A percentile compares a stretch with the other conserved stretches of the same genome.
phyloP scores from a whole-genome alignment of 2,329 filamentous ascomycete species.

The Exserohilum turcica region DNA sequence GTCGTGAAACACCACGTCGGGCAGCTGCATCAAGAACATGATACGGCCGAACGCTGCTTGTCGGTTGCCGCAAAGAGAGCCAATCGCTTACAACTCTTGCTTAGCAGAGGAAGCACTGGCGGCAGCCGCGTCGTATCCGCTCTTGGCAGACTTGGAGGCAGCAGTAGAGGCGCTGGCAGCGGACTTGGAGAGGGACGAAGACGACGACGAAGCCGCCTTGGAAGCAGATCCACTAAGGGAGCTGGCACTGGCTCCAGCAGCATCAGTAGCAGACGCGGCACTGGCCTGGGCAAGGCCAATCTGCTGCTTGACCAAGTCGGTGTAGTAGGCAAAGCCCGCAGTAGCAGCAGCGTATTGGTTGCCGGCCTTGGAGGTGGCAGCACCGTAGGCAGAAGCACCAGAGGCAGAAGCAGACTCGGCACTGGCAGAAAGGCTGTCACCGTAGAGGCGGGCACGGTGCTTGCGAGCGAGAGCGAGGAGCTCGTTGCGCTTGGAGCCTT shows the following conservation, averaged over 20 bases:
- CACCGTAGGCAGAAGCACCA: constrained; percentile 64
- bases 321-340: constrained; percentile 42
- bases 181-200: constrained; percentile 42
- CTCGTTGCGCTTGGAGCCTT: constrained; percentile 89
- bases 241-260: constrained; percentile 36
- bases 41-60: constrained; percentile 20
- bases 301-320: constrained; percentile 53
- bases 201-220: constrained; percentile 41
- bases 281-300: constrained; percentile 54
- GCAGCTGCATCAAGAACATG: constrained; percentile 7
- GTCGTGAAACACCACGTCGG: constrained; percentile 25
- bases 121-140: constrained; percentile 40
- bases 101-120: constrained; percentile 46
- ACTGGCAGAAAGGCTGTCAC: constrained; percentile 61
- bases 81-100: constrained; percentile 52
- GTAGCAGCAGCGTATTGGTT: constrained; percentile 59
- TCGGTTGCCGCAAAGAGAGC: not conserved
- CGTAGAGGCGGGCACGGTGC: constrained; percentile 74
- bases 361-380: constrained; percentile 36
- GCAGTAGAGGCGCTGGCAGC: constrained; percentile 41
- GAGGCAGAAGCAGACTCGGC: constrained; percentile 44
- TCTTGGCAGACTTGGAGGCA: constrained; percentile 43
- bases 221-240: constrained; percentile 30
- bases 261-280: constrained; percentile 73
- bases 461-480: constrained; percentile 87